Conservation (phyloP, 148 eudicot species). For the Limonium bicolor region DNA sequence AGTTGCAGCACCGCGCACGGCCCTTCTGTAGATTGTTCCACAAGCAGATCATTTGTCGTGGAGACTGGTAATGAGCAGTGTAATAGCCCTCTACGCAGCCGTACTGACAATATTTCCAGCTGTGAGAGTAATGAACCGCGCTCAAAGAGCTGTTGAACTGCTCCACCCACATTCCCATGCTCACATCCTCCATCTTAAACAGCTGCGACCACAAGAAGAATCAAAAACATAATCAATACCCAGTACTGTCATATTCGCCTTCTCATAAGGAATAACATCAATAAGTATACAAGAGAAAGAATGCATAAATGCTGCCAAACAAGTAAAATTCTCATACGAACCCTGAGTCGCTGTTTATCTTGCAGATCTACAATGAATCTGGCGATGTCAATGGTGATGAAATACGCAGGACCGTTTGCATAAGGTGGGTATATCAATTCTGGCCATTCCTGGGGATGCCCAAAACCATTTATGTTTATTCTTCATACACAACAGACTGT, state of each 20-base stretch:
- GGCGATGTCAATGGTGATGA: conserved; percentile 68
- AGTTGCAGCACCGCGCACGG: too few relatives aligned
- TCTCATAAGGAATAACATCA: too few relatives aligned
- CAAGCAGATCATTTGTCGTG: too few relatives aligned
- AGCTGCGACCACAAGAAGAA: too few relatives aligned
- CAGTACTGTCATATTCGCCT: too few relatives aligned
- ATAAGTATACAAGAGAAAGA: too few relatives aligned
- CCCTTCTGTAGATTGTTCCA: too few relatives aligned
- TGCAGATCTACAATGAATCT: conserved; percentile 46
- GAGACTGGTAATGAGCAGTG: conserved; percentile 44
- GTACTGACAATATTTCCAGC: conserved; percentile 26
- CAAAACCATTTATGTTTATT: too few relatives aligned
- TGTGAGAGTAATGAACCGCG: conserved; percentile 25
- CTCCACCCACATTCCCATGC: conserved; percentile 50
- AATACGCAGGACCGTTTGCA: conserved; percentile 91
- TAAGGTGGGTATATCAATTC: conserved; percentile 86
- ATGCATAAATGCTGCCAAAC: too few relatives aligned
- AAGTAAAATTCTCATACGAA: too few relatives aligned
- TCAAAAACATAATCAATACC: too few relatives aligned
- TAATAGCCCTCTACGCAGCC: conserved; percentile 31
- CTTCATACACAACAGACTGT: conserved; percentile 1
- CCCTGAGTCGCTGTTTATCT: conserved; percentile 45
- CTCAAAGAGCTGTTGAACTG: conserved; percentile 22
- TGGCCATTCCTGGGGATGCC: conserved; percentile 98
- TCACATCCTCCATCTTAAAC: conserved; percentile 16